Conservation (phyloP, 2,329 filamentous ascomycete species). For the Plectosphaerella plurivora region DNA sequence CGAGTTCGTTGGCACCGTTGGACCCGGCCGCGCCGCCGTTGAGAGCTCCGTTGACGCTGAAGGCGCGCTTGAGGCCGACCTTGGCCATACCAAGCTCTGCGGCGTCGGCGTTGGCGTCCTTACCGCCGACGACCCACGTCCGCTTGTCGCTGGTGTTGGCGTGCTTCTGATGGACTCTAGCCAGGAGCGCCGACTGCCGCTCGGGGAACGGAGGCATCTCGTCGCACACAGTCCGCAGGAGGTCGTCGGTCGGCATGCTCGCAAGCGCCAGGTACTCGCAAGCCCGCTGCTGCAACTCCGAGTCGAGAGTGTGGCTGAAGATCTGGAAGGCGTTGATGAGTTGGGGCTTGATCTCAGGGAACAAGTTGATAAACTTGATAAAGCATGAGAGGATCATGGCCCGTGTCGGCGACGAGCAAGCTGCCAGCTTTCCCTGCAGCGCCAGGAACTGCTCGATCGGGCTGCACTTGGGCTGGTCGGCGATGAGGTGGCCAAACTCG, state of each 20-base stretch:
- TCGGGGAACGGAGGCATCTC: conserved; percentile 99
- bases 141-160: conserved; percentile 89
- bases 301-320: conserved; percentile 92
- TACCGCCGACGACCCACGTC: conserved; percentile 96
- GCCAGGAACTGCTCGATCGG: conserved; percentile 97
- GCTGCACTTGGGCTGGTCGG: conserved; percentile 85
- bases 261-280: conserved; percentile 91
- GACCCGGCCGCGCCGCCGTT: conserved; percentile 42
- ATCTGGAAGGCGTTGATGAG: conserved; percentile 84
- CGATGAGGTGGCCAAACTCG: conserved; percentile 95
- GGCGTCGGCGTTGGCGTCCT: conserved; percentile 82
- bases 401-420: conserved; percentile 81
- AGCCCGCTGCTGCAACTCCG: conserved; percentile 91
- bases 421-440: conserved; percentile 82
- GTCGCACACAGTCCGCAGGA: conserved; percentile 89
- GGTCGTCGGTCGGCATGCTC: conserved; percentile 80
- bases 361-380: conserved; percentile 96
- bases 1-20: conserved; percentile 61
- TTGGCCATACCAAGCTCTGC: conserved; percentile 78
- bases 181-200: conserved; percentile 84
- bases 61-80: conserved; percentile 79
- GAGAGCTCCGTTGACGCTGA: conserved; percentile 57
- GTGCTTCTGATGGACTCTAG: conserved; percentile 90
- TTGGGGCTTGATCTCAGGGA: conserved; percentile 97
- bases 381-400: conserved; percentile 95